Base-by-base conservation (phyloP, 2,329 filamentous ascomycete species). In the Arthroderma sp. region DNA sequence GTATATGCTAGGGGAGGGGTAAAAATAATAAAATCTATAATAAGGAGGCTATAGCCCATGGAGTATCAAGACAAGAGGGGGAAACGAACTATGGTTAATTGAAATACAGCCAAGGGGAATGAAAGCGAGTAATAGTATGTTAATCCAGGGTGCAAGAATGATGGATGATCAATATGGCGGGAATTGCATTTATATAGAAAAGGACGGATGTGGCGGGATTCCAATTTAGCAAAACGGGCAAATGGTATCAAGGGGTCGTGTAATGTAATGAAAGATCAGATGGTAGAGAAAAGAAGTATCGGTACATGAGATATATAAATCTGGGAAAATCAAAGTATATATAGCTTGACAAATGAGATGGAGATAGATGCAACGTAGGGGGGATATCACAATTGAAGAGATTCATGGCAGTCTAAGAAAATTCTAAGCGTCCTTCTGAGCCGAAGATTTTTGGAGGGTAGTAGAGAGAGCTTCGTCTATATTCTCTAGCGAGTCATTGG, bases 401-500 rank as follows among this genome's bases (percentile, higher is more conserved):
- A 21, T n/a, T 38, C 52, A 19, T 41, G 17, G 17, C 37, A 37
- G 7, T 43, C 6, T n/a, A 53, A 23, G 13, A 11, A 23, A 25
- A 38, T 19, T 21, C 23, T 54, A 38, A 17, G 17, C 17, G 19
- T 8, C 23, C 39, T 21, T 41, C 7, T 21, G 2, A 9, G 52
- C 39, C n/a, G 33, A n/a, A 8, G 52, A 4, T 8, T 54, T 41
- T 23, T 41, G 11, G 9, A 25, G 33, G 17, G 49, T n/a, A 6
- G 35, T 9, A 28, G 54, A 28, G 3, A n/a, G 17, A 2, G 54
- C 25, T 41, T 47, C 56, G 11, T 56, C 54, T 4, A 49, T 41
- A 17, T 35, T 47, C 6, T 58, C 56, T 28, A 58, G 23, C 17
- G 52, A 49, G 35, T 60, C 56, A 13, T 43, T 54, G 9, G 53